A percentile compares a stretch with the other conserved stretches of the same genome.
Evolutionary conservation across 2,329 filamentous ascomycete species (phyloP).

Genomic region (Colletotrichum horii): DNA sequence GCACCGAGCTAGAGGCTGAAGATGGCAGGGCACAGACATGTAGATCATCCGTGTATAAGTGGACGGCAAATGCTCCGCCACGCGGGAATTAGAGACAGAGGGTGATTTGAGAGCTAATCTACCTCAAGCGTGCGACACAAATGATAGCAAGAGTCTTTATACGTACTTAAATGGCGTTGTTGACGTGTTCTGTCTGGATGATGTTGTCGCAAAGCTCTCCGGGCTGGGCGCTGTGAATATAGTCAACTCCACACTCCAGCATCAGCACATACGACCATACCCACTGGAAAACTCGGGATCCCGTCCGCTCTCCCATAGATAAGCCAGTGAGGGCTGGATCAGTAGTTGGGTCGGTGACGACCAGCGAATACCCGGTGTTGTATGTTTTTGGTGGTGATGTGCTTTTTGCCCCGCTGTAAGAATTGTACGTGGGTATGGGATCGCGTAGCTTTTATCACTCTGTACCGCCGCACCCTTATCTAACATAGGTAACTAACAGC

Average conservation of each 20-base stretch:
- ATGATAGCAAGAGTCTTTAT: neutral
- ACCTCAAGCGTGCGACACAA: neutral
- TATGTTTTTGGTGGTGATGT: neutral
- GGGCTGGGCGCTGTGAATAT: neutral
- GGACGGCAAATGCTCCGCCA: neutral
- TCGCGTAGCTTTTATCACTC: neutral
- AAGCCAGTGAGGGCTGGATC: constrained; percentile 4
- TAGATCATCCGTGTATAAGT: neutral
- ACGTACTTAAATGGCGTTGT: neutral
- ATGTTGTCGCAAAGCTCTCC: neutral
- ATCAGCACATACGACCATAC: neutral
- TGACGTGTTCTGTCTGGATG: neutral
- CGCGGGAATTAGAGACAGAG: neutral
- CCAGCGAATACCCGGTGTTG: constrained; percentile 4
- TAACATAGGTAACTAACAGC: neutral
- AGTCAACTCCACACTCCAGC: rapidly evolving
- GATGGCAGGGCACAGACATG: neutral
- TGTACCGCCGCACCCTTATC: neutral
- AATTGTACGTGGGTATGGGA: neutral
- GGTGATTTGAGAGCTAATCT: neutral
- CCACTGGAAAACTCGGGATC: constrained; percentile 3
- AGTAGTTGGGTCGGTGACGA: constrained; percentile 3
- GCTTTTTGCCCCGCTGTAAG: neutral
- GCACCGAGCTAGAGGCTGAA: neutral
- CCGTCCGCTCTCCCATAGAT: constrained; percentile 9